phyloP scores from a whole-genome alignment of 495 filamentous ascomycete genomes.

The Lasiosphaeria miniovina region DNA sequence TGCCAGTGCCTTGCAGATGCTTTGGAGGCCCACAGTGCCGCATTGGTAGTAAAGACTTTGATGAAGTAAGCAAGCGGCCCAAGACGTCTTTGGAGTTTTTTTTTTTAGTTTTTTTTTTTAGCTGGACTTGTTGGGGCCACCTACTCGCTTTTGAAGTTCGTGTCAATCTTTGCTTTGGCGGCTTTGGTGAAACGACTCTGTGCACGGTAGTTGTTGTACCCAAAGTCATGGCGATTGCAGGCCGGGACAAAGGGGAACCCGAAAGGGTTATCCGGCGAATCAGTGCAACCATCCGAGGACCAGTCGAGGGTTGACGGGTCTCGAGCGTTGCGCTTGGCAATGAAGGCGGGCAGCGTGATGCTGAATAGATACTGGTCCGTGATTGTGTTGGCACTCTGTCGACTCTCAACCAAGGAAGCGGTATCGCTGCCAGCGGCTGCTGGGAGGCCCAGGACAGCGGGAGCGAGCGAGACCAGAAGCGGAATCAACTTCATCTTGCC shows the following conservation, averaged over 20 bases:
- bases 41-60: constrained; percentile 36
- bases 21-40: constrained; percentile 3
- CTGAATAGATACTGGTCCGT: constrained; percentile 39
- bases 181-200: constrained; percentile 39
- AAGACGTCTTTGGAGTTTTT: too few species aligned
- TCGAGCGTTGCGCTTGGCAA: constrained; percentile 24
- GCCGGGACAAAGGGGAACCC: constrained; percentile 42
- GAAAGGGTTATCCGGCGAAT: constrained; percentile 42
- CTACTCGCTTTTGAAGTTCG: constrained; percentile 43
- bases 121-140: neutral
- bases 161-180: constrained; percentile 36
- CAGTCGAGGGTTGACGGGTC: constrained; percentile 38
- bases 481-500: constrained; percentile 30
- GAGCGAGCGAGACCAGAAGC: constrained; percentile 20
- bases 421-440: neutral
- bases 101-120: too few species aligned
- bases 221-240: constrained; percentile 52
- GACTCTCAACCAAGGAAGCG: constrained; percentile 1
- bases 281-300: constrained; percentile 42
- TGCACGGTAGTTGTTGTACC: constrained; percentile 43
- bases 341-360: constrained; percentile 31
- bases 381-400: constrained; percentile 16
- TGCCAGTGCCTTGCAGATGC: constrained; percentile 35
- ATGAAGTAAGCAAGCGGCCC: too few species aligned
- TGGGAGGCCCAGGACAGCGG: constrained; percentile 23